phyloP scores from a whole-genome alignment of 164 flowering plant genomes.

The Platanus orientalis region DNA sequence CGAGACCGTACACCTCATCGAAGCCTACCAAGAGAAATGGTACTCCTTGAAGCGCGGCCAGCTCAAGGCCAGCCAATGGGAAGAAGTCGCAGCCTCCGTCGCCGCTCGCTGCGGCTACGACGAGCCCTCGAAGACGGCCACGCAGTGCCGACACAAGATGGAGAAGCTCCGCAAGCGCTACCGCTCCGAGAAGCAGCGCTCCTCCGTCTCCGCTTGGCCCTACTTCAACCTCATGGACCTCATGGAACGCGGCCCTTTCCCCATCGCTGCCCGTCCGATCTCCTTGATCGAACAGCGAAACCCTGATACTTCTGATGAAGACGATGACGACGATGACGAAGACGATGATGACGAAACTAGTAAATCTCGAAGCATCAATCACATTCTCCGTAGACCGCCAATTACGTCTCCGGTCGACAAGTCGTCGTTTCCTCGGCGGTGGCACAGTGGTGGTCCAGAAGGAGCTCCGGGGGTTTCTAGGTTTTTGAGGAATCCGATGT shows the following conservation, averaged over 20 bases:
- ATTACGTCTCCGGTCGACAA: constrained; percentile 12
- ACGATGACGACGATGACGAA: constrained; percentile 24
- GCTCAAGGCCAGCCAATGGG: constrained; percentile 80
- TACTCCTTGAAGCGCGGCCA: constrained; percentile 70
- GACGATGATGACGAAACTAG: constrained; percentile 20
- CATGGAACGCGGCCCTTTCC: constrained; percentile 57
- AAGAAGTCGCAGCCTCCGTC: constrained; percentile 68
- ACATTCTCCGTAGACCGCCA: constrained; percentile 29
- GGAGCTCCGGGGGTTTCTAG: constrained; percentile 5
- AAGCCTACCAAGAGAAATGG: constrained; percentile 80
- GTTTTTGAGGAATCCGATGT: constrained; percentile 21
- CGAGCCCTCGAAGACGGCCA: constrained; percentile 56
- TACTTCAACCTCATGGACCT: constrained; percentile 60
- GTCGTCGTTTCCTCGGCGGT: neutral
- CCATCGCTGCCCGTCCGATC: constrained; percentile 40
- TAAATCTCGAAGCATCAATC: constrained; percentile 45
- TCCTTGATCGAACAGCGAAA: constrained; percentile 11
- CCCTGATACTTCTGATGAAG: constrained; percentile 10
- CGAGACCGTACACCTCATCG: constrained; percentile 69
- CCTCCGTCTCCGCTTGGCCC: constrained; percentile 42
- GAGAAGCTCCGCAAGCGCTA: constrained; percentile 90
- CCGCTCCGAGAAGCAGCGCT: constrained; percentile 56
- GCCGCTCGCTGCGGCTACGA: constrained; percentile 64
- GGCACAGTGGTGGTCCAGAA: constrained; percentile 1
- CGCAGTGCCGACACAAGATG: constrained; percentile 96